Base-by-base conservation (phyloP, 106 monocot genomes). In the Platanthera zijinensis region DNA sequence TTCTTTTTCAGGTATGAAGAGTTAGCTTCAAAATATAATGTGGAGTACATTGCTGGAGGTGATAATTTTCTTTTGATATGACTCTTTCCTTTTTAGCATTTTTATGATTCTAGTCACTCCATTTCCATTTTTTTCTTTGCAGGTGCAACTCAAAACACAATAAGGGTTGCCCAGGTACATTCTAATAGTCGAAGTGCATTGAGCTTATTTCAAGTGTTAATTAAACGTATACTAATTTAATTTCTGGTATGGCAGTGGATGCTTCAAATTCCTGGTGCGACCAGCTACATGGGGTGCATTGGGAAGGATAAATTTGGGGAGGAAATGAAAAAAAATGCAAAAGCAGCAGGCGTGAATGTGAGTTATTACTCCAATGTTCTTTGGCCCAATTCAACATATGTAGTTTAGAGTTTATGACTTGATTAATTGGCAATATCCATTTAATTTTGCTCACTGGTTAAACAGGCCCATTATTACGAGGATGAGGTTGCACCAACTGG, bases 11-110 rank as follows among this genome's bases (percentile, higher is more conserved):
- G 96, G 93, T 93, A 97, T 72, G 87, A 93, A 73, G 96, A 97
- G 66, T 62, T 97, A 71, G 76, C 89, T 75, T 78, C 87, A 64
- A 91, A 86, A 77, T 74, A 80, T 67, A 87, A 77, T 74, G 96
- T 91, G 64, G 96, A 93, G 30, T 97, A 93, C 82, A 93, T 91
- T 82, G 96, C 96, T 77, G 96, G 96, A 81, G 96, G 96, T 96
- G 15, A 21, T 48, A 71, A 69, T 28, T 57, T 21, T 45, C 61
- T 8, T 76, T 46, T 75, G 6, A 11, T 3, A 48, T 46, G 48
- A 48, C 10, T 13, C n/a, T 13, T 12, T 51, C 66, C 14, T 64
- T 50, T 10, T 64, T 18, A 19, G 46, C 51, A 39, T 45, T 66
- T 1, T 11, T 50, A 51, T 6, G 4, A 22, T 50, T 21, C 25